Evolutionary conservation across 202 grass and related monocot genomes (phyloP), one percentile per base, ranked within the genome.

Genomic region (Setaria italica): DNA sequence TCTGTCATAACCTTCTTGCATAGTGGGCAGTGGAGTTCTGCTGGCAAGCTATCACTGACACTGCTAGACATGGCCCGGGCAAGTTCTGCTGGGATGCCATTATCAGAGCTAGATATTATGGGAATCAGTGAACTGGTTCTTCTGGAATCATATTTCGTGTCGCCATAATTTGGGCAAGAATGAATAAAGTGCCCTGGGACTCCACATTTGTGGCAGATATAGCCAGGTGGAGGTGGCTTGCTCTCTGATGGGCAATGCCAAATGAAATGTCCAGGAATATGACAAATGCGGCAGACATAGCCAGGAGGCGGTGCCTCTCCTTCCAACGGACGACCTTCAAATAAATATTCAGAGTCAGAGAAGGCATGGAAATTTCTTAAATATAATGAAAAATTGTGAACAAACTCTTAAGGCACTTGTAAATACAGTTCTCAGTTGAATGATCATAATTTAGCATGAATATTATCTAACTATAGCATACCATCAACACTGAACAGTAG

Each of bases 1-100:
- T 86, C 80, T 62, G 15, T 86, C 84, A 87, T 90, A 7, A 76
- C 80, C 43, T 81, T 71, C 77, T 80, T 90, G 67, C 88, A 90
- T 9, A 83, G 55, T 68, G 67, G 74, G 49, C 84, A 84, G 49
- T 50, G 59, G 20, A 87, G 69, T 80, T 90, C 88, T 39, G 71
- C 74, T 57, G 80, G 88, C 29, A 90, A 70, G 46, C 67, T 76
- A 87, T 77, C 63, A 76, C 4, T 20, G 12, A 67, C 42, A 62
- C 39, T 54, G 63, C 62, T 77, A 76, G 67, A 57, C 39, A 47
- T 60, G 37, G 9, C 67, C 16, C 43, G 67, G 67, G 19, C 21
- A 45, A 60, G 13, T 71, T 72, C 80, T 32, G 7, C n/a, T 50
- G 37, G 66, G 50, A 82, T 59, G 41, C 25, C 21, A 71, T 34